Base-by-base conservation (phyloP, 495 filamentous ascomycete genomes). In the Aspergillus nidulans region DNA sequence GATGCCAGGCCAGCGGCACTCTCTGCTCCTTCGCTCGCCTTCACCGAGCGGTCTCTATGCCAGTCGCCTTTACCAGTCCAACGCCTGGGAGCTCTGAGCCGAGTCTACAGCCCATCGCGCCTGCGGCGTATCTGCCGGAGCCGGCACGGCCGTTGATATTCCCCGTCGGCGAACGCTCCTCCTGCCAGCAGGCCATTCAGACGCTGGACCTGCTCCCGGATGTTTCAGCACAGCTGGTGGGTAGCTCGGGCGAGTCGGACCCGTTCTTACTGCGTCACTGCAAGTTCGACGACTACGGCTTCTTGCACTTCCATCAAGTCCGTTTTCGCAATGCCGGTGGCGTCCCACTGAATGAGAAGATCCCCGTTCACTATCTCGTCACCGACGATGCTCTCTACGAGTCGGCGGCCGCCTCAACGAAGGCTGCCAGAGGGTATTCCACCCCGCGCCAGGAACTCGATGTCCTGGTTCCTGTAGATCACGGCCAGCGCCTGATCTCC, bases 271-370 rank as follows among this genome's bases (percentile, higher is more conserved):
- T 73, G 3, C 53, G 70, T 13, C 70, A 73, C 52, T 73, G 68
- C 47, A 64, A 59, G 18, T 73, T 69, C 32, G 70, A 73, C 34
- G 68, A 71, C 30, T 60, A 61, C 26, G 70, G 70, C 6, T 65
- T 71, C 50, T 65, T 64, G 8, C 56, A 58, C 34, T 68, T 73
- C 20, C 65, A 73, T 45, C 65, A 67, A 36, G 64, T 71, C 0
- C 68, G 70, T 28, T 69, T 68, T 50, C 66, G 70, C 16, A 71
- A 73, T 45, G 70, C 67, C 2, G 70, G 70, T 8, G 70, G 70
- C 3, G 70, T 73, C 8, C 70, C 70, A 0, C 64, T 63, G 1
- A 56, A 60, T 6, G 64, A 68, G 5, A 58, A 63, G 38, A 69
- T 73, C 20, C 70, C 69, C 6, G 57, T 72, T 7, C 69, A 72